Percentiles rank a stretch among this genome's conserved stretches.
These are phyloP conservation scores for Mortierella sp. DNA, from an alignment of 371 early-diverging fungal species.

Conservation along the genomic window DNA sequence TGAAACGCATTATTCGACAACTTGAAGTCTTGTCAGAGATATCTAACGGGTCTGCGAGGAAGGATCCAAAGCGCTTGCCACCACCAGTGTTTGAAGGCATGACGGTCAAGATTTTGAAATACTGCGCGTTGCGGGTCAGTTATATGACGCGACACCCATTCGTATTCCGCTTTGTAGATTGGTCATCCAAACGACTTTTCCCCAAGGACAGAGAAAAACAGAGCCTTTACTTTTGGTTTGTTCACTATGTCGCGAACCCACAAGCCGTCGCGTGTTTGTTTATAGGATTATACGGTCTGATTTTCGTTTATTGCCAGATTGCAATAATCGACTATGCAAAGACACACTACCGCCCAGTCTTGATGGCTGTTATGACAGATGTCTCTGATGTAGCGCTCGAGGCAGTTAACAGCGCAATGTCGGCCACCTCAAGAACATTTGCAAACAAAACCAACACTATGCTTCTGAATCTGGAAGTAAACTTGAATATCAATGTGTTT, in stretches of 20 bases:
- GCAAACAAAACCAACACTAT: constrained; percentile 19
- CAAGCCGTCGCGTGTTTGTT: constrained; percentile 29
- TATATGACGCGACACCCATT: constrained; percentile 30
- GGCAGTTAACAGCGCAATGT: constrained; percentile 13
- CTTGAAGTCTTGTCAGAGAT: not conserved
- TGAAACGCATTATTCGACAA: constrained; percentile 5
- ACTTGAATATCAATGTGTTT: constrained; percentile 37
- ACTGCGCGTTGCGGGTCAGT: constrained; percentile 6
- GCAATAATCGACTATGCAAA: constrained; percentile 17
- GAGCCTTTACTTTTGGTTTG: constrained; percentile 30
- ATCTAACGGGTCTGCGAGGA: not conserved
- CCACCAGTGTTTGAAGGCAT: not conserved
- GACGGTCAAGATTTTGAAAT: not conserved
- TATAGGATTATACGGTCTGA: constrained; percentile 27
- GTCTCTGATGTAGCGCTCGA: constrained; percentile 1
- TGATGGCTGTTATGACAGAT: not conserved
- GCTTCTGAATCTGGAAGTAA: constrained; percentile 14
- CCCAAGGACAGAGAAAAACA: constrained; percentile 1
- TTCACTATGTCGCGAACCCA: constrained; percentile 23
- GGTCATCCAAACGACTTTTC: constrained; percentile 13
- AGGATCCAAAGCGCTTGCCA: not conserved
- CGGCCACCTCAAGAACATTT: constrained; percentile 15
- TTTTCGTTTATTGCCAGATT: constrained; percentile 19
- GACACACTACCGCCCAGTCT: constrained; percentile 11
- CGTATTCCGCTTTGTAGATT: constrained; percentile 18